These are phyloP conservation scores for Pythium phragmitis DNA, from an alignment of 352 stramenopile genomes.

Conservation along the genomic window DNA sequence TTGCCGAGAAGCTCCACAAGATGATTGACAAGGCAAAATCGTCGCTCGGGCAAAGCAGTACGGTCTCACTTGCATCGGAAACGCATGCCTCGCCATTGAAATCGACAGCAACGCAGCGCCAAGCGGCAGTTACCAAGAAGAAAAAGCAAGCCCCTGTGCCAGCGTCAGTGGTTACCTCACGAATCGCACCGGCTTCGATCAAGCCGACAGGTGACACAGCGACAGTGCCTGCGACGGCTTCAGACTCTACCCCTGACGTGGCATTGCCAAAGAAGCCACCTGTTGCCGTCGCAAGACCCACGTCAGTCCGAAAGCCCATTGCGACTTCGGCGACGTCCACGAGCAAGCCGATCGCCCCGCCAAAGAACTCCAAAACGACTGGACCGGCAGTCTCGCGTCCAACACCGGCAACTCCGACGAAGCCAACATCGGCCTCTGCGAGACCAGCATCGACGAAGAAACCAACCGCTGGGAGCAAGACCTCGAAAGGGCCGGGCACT, in stretches of 20 bases:
- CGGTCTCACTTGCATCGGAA: slow-evolving; percentile 7
- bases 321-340: not conserved
- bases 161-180: not conserved
- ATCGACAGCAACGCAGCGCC: not conserved
- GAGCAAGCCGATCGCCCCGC: not conserved
- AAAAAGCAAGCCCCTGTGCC: not conserved
- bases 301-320: not conserved
- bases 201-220: not conserved
- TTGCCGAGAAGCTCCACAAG: slow-evolving; percentile 85
- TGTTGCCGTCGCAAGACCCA: slow-evolving; percentile 1
- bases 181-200: slow-evolving; percentile 11
- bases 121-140: slow-evolving; percentile 2
- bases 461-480: not conserved
- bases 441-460: slow-evolving; percentile 4
- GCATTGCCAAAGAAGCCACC: not conserved
- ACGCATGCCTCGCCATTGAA: slow-evolving; percentile 5
- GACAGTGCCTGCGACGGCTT: too few relatives aligned
- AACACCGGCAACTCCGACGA: not conserved
- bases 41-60: slow-evolving; percentile 34
- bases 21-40: slow-evolving; percentile 88
- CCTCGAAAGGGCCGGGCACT: not conserved
- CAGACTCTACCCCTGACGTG: not conserved
- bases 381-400: not conserved
- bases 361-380: slow-evolving; percentile 6
- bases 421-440: not conserved